Conservation (phyloP, 495 filamentous ascomycete genomes). For the Talaromyces stipitatus region DNA sequence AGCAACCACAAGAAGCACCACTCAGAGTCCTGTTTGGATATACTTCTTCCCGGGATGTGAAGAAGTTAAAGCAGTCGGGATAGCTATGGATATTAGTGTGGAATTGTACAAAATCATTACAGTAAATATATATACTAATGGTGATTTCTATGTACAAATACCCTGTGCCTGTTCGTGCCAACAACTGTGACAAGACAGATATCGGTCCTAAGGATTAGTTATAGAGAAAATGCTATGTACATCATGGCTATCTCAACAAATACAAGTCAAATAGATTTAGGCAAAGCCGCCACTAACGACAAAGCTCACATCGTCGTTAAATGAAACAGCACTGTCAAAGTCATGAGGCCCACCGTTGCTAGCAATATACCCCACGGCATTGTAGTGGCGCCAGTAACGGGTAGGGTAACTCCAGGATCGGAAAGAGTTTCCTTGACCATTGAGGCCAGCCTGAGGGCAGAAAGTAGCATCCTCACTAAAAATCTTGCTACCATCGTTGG, state of each 20-base stretch:
- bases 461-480: slow-evolving; percentile 50
- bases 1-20: no score
- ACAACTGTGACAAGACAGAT: no score
- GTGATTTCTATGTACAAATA: no score
- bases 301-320: slow-evolving; percentile 45
- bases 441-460: slow-evolving; percentile 39
- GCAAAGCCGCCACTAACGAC: slow-evolving; percentile 36
- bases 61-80: no score
- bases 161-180: no score
- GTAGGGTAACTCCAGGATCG: slow-evolving; percentile 52
- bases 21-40: no score
- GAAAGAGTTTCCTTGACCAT: slow-evolving; percentile 37
- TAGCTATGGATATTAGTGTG: no score
- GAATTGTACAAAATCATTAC: no score
- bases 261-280: slow-evolving; percentile 8
- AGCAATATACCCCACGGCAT: slow-evolving; percentile 34
- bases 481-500: slow-evolving; percentile 41
- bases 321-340: slow-evolving; percentile 39
- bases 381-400: slow-evolving; percentile 47
- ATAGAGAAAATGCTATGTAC: no score
- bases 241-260: background rate
- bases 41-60: no score
- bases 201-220: no score
- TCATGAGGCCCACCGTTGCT: slow-evolving; percentile 44
- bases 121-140: no score